Conservation (phyloP, 768 basidiomycete species). For the Jaapia argillacea region DNA sequence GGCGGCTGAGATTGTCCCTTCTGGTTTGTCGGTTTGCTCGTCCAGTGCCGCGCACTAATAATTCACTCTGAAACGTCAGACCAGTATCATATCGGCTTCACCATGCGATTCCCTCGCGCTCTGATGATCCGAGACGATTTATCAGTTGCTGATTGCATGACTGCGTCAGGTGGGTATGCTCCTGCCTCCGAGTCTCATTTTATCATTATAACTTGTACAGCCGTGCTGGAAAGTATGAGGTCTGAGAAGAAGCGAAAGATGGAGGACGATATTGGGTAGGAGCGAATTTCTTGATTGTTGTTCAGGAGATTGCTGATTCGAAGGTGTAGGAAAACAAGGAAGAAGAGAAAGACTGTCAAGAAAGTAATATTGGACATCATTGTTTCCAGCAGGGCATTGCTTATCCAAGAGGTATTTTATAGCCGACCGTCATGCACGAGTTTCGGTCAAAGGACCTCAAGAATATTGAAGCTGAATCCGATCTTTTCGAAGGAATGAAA, state of each 20-base stretch:
- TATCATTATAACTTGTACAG: constrained; percentile 20
- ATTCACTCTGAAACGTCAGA: constrained; percentile 41
- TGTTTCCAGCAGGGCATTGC: no score
- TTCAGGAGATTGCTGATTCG: neutral
- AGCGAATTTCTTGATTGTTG: neutral
- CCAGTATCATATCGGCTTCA: constrained; percentile 76
- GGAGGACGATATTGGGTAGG: constrained; percentile 48
- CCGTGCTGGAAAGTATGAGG: constrained; percentile 47
- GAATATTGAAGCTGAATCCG: constrained; percentile 46
- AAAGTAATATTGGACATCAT: constrained; percentile 38
- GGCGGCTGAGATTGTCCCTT: constrained; percentile 78
- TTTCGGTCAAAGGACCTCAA: constrained; percentile 57
- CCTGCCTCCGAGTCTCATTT: neutral
- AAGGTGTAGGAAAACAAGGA: constrained; percentile 29
- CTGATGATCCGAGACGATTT: constrained; percentile 73
- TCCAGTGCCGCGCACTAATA: constrained; percentile 5
- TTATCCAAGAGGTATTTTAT: no score
- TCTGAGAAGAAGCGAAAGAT: constrained; percentile 68
- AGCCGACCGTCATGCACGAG: constrained; percentile 55
- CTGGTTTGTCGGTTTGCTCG: constrained; percentile 34
- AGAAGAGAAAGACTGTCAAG: constrained; percentile 44
- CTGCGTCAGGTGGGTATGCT: constrained; percentile 42
- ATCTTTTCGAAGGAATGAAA: constrained; percentile 63
- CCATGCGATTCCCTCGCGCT: constrained; percentile 92
- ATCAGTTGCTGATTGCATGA: constrained; percentile 60